Evolutionary conservation across 2,329 filamentous ascomycete species (phyloP).

Genomic region (Blumeria graminis): DNA sequence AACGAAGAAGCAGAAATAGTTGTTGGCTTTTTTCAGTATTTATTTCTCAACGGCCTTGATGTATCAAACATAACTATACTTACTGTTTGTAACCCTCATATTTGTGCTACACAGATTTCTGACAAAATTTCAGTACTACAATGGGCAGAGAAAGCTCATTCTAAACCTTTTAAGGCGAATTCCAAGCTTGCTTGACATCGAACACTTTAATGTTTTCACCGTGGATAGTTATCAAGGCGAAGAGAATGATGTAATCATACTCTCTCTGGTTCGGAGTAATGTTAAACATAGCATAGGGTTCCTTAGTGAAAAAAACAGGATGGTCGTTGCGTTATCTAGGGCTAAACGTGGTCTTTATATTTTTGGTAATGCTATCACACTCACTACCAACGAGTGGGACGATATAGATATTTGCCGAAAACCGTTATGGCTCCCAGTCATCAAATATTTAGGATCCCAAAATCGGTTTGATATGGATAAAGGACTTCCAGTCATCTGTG

Average conservation of each 20-base stretch:
- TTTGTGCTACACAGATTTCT: conserved; percentile 1
- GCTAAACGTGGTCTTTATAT: conserved; percentile 62
- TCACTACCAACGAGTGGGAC: conserved; percentile 11
- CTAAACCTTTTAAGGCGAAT: conserved; percentile 21
- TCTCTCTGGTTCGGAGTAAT: conserved; percentile 60
- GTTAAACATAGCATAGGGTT: conserved; percentile 40
- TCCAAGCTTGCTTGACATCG: conserved; percentile 16
- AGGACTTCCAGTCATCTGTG: conserved; percentile 38
- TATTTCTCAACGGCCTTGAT: conserved; percentile 40
- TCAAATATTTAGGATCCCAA: conserved; percentile 19
- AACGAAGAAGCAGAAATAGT: conserved; percentile 53
- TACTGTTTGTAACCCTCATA: conserved; percentile 20
- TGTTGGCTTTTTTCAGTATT: conserved; percentile 43
- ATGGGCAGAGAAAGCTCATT: conserved; percentile 50
- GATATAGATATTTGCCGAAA: conserved; percentile 7
- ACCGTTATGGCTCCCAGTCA: conserved; percentile 14
- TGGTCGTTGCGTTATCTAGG: conserved; percentile 36
- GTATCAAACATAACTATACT: conserved; percentile 47
- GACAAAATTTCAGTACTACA: conserved; percentile 36
- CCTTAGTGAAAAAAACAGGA: conserved; percentile 34
- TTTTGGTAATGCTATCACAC: conserved; percentile 46
- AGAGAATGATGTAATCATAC: conserved; percentile 61
- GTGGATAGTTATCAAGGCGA: conserved; percentile 84
- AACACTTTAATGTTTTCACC: conserved; percentile 37
- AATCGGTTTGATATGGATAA: conserved; percentile 13